Evolutionary conservation across 768 basidiomycete species (phyloP), one percentile per base, ranked within the genome.

Genomic region (Phaeolepiota aurea): DNA sequence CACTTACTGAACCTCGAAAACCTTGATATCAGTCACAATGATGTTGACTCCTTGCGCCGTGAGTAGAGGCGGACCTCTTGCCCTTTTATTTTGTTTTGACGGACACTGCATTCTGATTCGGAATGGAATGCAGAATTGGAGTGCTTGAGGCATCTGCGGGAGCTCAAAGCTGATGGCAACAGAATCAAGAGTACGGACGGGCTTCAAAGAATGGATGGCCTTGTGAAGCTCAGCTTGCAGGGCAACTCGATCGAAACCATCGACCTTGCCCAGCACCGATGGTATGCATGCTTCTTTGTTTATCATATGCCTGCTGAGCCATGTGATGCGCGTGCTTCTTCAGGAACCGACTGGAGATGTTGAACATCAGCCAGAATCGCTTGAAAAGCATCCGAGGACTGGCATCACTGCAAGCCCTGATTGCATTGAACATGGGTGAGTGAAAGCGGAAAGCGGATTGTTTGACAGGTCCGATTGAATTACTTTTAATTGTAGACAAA

Each of bases 161-260:
- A 97, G 57, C 76, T 99, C 40, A 83, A 77, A 42, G 86, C 87
- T n/a, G 90, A 98, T 55, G 75, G 77, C 38, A 98, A 97, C 63
- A 71, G 68, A 55, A 82, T 99, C 48, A 62, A 57, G 13, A 78
- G 71, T 54, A 51, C 89, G 12, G 79, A 83, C 31, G 91, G 92
- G 1, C 64, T 99, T 33, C 74, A 85, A 54, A 69, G 68, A 44
- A 74, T 97, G 68, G 84, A 87, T 49, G 75, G 79, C 14, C 78
- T 99, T 19, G 74, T 83, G 53, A 88, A 89, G 63, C 68, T 98
- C 42, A 89, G 86, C 52, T 61, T 90, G 45, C 77, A 82, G 56
- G 77, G 77, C 21, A 97, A 97, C 62, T 54, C 62, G 40, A 72
- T 97, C 42, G 56, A 63, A 46, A 66, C 59, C 36, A 52, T 87